Base-by-base conservation (phyloP, 257 asterid species). In the Forsythia suspensa region DNA sequence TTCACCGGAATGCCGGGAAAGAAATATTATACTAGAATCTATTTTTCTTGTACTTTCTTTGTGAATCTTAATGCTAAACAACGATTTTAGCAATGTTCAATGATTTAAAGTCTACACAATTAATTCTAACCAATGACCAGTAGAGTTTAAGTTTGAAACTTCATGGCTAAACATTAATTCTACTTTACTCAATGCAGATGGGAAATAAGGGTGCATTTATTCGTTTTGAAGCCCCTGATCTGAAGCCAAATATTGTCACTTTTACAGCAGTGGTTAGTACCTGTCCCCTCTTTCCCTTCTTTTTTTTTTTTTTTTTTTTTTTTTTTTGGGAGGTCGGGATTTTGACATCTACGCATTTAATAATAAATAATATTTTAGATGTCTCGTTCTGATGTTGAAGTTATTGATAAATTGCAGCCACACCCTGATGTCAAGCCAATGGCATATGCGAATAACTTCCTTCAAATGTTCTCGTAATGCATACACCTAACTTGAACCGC, bases 121-220 rank as follows among this genome's bases (percentile, higher is more conserved):
- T 7, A 59, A 18, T 59, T 21, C 10, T 8, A 59, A n/a, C 24
- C 24, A n/a, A 0, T n/a, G 67, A 20, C 36, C 67, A 57, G 36
- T 10, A 10, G 3, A 21, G 40, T 9, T 29, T 40, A 24, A 21
- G 13, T 21, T 63, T 21, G 40, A 4, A 63, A 63, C 40, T 63
- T 63, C 4, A 21, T 63, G 39, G 39, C 18, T 63, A 3, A 43
- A 63, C 40, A 24, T 34, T 63, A 21, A 63, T 7, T 61, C 38
- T 21, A 6, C 69, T n/a, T 61, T 77, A 41, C 84, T 72, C 34
- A 70, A 66, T 67, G 73, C 98, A 96, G 99, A 96, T 94, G 99
- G 98, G 98, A 72, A 96, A 96, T 91, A 94, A 96, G 78, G 99
- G 99, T 6, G 99, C 99, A 48, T 94, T 94, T 81, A 92, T 96